phyloP scores from a whole-genome alignment of 2,329 filamentous ascomycete species.

The Sclerotinia borealis region DNA sequence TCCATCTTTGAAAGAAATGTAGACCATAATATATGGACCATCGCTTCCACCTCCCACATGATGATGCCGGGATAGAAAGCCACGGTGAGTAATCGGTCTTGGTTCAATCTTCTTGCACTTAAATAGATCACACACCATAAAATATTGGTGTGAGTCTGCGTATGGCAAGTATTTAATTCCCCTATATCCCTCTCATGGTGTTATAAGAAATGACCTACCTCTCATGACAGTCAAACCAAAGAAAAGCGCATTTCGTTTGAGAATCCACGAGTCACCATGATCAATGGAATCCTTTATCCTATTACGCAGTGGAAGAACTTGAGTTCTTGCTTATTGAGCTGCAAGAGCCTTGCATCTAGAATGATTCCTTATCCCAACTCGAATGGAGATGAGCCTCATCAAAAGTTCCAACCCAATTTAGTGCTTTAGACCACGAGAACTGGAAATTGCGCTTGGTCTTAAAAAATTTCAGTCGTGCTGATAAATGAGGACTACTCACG shows the following conservation, averaged over 20 bases:
- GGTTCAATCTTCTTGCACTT: conserved; percentile 4
- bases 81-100: conserved; percentile 10
- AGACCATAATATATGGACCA: conserved; percentile 9
- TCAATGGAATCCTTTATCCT: not conserved
- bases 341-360: not conserved
- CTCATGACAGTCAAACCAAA: not conserved
- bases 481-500: not conserved
- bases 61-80: conserved; percentile 3
- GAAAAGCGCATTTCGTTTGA: too few species aligned
- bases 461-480: not conserved
- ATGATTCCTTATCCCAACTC: not conserved
- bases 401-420: not conserved
- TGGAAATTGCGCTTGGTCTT: not conserved
- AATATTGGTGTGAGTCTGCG: conserved; percentile 9
- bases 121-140: conserved; percentile 10
- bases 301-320: not conserved
- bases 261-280: too few species aligned
- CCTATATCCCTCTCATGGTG: not conserved
- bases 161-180: not conserved
- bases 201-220: not conserved
- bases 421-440: not conserved
- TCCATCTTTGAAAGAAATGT: not conserved
- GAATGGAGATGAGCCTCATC: not conserved
- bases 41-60: conserved; percentile 9
- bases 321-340: not conserved